Conservation (phyloP, 176 grass and related monocot genomes). For the Saccharum officinarum region DNA sequence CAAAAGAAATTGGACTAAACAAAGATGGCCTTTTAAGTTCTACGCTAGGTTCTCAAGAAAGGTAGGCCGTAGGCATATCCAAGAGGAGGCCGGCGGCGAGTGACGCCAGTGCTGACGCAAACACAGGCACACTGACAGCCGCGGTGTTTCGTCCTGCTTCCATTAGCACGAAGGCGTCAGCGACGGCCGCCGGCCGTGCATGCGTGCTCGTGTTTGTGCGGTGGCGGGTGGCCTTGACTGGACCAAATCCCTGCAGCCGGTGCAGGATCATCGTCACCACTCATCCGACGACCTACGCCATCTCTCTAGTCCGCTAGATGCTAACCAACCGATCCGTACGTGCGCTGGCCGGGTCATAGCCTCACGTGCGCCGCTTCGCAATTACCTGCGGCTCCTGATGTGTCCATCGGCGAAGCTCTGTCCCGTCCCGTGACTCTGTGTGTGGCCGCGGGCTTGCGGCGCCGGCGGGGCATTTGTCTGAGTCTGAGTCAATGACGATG, state of each 20-base stretch:
- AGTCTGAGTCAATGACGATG: too few species aligned
- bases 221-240: neutral
- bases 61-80: constrained; percentile 6
- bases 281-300: neutral
- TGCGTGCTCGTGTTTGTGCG: neutral
- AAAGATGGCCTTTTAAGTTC: too few species aligned
- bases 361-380: constrained; percentile 10
- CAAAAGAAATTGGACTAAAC: too few species aligned
- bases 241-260: neutral
- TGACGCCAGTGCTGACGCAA: constrained; percentile 39
- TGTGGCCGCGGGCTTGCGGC: neutral
- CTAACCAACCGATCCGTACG: neutral
- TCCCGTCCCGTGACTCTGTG: neutral
- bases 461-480: too few species aligned
- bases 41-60: neutral
- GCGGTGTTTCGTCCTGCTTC: neutral
- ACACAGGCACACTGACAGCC: neutral
- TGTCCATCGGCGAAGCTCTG: neutral
- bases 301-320: neutral
- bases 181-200: neutral
- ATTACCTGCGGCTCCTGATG: neutral
- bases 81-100: neutral
- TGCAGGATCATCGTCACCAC: neutral
- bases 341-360: neutral
- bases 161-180: constrained; percentile 2